Evolutionary conservation across 768 basidiomycete genomes (phyloP).

Genomic region (Leucocoprinus leucothites): DNA sequence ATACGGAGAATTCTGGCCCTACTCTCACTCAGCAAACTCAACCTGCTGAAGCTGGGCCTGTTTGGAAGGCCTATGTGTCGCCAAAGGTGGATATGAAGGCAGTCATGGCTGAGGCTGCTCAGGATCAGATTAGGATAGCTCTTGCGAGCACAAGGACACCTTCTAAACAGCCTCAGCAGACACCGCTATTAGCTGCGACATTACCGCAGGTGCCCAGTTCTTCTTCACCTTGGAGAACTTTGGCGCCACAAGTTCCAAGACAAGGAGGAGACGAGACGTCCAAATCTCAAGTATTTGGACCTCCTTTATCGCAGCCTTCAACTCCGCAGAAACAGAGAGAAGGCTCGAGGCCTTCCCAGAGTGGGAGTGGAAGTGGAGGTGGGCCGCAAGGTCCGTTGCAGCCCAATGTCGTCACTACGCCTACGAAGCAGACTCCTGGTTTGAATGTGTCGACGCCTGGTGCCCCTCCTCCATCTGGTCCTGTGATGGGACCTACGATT

Average conservation of each 20-base stretch:
- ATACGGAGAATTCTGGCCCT: conserved; percentile 39
- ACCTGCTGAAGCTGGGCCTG: conserved; percentile 20
- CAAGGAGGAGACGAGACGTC: background rate
- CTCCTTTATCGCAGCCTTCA: background rate
- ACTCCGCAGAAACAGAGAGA: conserved; percentile 2
- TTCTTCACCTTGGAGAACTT: no score
- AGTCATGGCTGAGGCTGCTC: conserved; percentile 78
- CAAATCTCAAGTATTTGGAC: background rate
- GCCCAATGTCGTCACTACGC: background rate
- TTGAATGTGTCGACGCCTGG: conserved; percentile 12
- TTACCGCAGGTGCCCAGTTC: background rate
- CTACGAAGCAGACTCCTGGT: background rate
- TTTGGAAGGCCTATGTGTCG: conserved; percentile 47
- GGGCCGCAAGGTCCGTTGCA: background rate
- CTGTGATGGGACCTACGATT: conserved; percentile 62
- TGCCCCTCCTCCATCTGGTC: conserved; percentile 14
- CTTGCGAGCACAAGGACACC: background rate
- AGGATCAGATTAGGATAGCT: conserved; percentile 10
- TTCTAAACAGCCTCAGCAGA: background rate
- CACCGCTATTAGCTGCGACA: background rate
- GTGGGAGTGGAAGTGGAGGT: background rate
- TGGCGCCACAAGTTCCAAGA: background rate
- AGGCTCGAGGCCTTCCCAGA: background rate
- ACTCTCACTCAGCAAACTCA: background rate
- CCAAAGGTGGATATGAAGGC: conserved; percentile 79